phyloP scores from a whole-genome alignment of 1,284 basidiomycete species.

The Amylostereum areolatum region DNA sequence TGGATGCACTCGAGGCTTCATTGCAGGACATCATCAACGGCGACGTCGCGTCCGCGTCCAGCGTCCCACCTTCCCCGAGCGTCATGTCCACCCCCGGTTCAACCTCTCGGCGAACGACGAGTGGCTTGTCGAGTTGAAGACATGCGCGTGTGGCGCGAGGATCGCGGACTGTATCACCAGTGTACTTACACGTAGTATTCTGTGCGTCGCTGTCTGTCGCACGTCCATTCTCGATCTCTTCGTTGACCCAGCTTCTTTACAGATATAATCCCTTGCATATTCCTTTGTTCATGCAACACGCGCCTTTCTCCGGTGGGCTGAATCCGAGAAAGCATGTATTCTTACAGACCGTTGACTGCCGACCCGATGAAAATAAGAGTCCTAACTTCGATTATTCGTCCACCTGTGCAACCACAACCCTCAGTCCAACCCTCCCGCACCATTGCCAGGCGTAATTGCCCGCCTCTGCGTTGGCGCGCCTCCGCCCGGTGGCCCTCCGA shows the following conservation, averaged over 20 bases:
- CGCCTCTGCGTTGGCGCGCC: conserved; percentile 2
- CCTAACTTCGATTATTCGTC: neutral
- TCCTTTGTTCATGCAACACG: neutral
- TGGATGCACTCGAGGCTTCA: conserved; percentile 74
- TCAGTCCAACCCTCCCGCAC: conserved; percentile 6
- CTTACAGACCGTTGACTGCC: too few species aligned
- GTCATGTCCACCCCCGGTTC: conserved; percentile 18
- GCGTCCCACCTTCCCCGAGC: conserved; percentile 47
- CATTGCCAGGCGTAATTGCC: conserved; percentile 9
- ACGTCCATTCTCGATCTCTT: neutral
- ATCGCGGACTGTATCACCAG: neutral
- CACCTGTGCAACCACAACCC: neutral
- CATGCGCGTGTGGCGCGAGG: neutral
- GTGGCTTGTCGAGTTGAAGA: neutral
- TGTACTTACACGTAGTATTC: neutral
- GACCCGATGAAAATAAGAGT: neutral
- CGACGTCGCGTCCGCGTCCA: conserved; percentile 29
- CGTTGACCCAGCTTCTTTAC: neutral
- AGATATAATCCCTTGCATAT: neutral
- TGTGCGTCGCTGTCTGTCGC: neutral
- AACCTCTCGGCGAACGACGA: neutral
- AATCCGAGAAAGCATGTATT: neutral
- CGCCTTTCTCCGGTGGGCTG: neutral
- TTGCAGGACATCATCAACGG: conserved; percentile 82
- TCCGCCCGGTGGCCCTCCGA: conserved; percentile 44